Evolutionary conservation across 305 asterid genomes (phyloP), one percentile per base, ranked within the genome.

Genomic region (Fraxinus platypoda): DNA sequence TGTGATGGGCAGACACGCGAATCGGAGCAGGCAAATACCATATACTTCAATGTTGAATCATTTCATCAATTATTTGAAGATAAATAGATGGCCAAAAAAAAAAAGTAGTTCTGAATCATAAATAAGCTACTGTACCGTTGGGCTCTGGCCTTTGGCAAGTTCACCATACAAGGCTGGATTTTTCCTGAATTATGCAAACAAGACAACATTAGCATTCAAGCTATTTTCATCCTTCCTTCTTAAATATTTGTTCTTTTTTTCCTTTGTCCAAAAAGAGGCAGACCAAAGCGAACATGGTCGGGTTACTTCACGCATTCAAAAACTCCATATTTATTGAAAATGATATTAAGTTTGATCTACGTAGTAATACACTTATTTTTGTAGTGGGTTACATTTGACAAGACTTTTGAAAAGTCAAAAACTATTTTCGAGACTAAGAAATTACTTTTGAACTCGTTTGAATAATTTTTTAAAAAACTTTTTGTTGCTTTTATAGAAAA

Each of bases 1-100:
- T 93, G 97, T 41, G 99, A 97, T 8, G 99, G 98, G 72, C 98
- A 94, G 80, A 96, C 99, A 19, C 99, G 94, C 0, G 99, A 96
- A 84, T 96, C 99, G 3, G 98, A 90, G 83, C 99, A 96, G 0
- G 98, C 97, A 30, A 96, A 91, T 71, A 96, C 89, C 99, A 96
- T 96, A 78, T 76, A 96, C 99, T 95, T 30, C 6, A 43, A 31
- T 30, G 23, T 71, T 30, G 75, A 71, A 71, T 71, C 75, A 71
- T 71, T 71, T 71, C 25, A 6, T 71, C 43, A 71, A 31, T 70
- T 70, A 30, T 70, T 30, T 19, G 2, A 70, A 12, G 15, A 62
- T 64, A 11, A 4, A 25, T 11, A 64, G 73, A 64, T 1, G 73
- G 4, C 43, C 19, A 17, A 57, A 26, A 66, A 31, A 30, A 68